Base-by-base conservation (phyloP, 768 basidiomycete species). In the Termitomyces heimii region DNA sequence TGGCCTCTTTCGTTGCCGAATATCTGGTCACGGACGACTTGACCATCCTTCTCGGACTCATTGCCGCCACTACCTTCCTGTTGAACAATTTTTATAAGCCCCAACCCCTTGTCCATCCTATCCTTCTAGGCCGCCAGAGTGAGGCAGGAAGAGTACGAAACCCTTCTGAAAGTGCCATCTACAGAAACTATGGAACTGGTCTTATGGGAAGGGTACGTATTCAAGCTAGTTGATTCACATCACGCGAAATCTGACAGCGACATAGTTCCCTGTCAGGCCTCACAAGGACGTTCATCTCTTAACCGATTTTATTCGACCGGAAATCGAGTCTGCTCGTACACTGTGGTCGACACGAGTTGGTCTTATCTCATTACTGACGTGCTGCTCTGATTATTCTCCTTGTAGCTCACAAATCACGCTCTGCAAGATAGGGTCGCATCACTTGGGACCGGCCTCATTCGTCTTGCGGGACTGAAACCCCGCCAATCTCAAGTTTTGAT, bases 91-190 rank as follows among this genome's bases (percentile, higher is more conserved):
- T 90, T 59, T 89, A 91, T 73, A 89, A 82, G 63, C 89, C 88
- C 4, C 88, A 89, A 63, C 86, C 88, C 2, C 82, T 95, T 43
- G 93, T 95, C 0, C 94, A 97, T 66, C 94, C 94, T n/a, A 89
- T 98, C 62, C 79, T 96, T 9, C 81, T 98, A 1, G 94, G 94
- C 7, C 77, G 93, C 50, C 94, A 98, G 77, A 92, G 92, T 63
- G 95, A 97, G 69, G 88, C 88, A 28, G 86, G 85, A 13, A 79
- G 86, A 50, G 91, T 94, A 4, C 77, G 94, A 53, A 86, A 91
- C 65, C 79, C 88, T 13, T 78, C 81, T 8, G 89, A 95, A 73
- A 94, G 91, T 64, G 91, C 92, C 0, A 76, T 94, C 16, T 96
- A 95, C 70, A 82, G 95, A 65, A 93, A 91, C 74, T 97, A 94